Base-by-base conservation (phyloP, 176 grass and related monocot genomes). In the Puya raimondii region DNA sequence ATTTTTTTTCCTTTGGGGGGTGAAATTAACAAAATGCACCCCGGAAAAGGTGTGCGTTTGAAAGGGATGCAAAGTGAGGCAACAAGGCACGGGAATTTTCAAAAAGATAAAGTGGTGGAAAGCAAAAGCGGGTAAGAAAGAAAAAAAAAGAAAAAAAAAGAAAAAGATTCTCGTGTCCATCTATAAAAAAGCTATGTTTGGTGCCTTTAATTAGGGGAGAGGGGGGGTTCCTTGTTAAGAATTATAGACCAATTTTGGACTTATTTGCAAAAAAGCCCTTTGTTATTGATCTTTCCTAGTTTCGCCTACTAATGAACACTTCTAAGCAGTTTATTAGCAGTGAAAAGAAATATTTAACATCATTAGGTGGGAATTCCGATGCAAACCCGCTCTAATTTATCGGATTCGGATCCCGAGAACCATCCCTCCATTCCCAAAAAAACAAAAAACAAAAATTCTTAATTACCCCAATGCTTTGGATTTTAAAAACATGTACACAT, bases 11-110 rank as follows among this genome's bases (percentile, higher is more conserved):
- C 4, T 14, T 56, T 56, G 3, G 0, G 0, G 52, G 10, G 12
- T 14, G 52, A 56, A 56, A 56, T 56, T 14, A 14, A 56, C 16
- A 56, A 14, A 56, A 56, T 56, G 11, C 16, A 12, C 52, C 52
- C 12, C 52, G 16, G 5, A 56, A 13, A n/a, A 56, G 52, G 16
- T 14, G 52, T 2, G 4, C 52, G 2, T 20, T 42, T n/a, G 54
- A 87, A 87, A 76, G 66, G 79, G 49, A 10, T 26, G 1, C 63
- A 71, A 54, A 78, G 3, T 47, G 51, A 47, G 52, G 74, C 47
- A 51, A 42, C 53, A 70, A 61, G 78, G 85, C 77, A 80, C 77
- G 64, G 73, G 73, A 83, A 80, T 88, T 88, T 88, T 83, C 77
- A 77, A 88, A 86, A 83, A 48, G 85, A 80, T 80, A 83, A 88